phyloP scores from a whole-genome alignment of 169 alveolate genomes.

The Plasmodium gallinaceum region DNA sequence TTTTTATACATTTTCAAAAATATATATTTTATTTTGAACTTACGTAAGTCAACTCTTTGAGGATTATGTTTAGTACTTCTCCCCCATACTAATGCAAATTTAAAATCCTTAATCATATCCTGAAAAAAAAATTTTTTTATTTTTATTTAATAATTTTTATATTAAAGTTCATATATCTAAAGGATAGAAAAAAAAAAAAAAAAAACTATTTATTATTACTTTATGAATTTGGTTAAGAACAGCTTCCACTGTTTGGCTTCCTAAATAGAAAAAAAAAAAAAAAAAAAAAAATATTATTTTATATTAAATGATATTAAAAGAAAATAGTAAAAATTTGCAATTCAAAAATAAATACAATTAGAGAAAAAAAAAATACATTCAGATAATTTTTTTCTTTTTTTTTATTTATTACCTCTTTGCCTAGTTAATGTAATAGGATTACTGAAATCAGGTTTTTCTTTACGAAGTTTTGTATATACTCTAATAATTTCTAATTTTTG shows the following conservation, averaged over 20 bases:
- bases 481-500: conserved; percentile 81
- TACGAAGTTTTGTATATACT: conserved; percentile 97
- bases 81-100: conserved; percentile 99
- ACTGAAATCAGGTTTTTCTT: conserved; percentile 95
- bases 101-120: conserved; percentile 89
- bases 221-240: conserved; percentile 81
- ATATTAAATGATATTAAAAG: background rate
- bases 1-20: background rate
- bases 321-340: no score
- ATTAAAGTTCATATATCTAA: no score
- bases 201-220: conserved; percentile 60
- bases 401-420: conserved; percentile 82
- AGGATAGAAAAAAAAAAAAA: conserved; percentile 2
- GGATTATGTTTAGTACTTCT: conserved; percentile 96
- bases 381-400: conserved; percentile 8
- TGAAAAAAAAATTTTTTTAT: background rate
- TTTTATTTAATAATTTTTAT: background rate
- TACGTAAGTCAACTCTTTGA: conserved; percentile 94
- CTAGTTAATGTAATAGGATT: conserved; percentile 94
- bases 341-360: background rate
- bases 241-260: conserved; percentile 80
- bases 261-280: conserved; percentile 27
- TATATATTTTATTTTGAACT: conserved; percentile 4
- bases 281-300: background rate
- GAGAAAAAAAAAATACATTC: background rate